Evolutionary conservation across 1,284 basidiomycete genomes (phyloP).

Genomic region (Cutaneotrichosporon cavernicola): DNA sequence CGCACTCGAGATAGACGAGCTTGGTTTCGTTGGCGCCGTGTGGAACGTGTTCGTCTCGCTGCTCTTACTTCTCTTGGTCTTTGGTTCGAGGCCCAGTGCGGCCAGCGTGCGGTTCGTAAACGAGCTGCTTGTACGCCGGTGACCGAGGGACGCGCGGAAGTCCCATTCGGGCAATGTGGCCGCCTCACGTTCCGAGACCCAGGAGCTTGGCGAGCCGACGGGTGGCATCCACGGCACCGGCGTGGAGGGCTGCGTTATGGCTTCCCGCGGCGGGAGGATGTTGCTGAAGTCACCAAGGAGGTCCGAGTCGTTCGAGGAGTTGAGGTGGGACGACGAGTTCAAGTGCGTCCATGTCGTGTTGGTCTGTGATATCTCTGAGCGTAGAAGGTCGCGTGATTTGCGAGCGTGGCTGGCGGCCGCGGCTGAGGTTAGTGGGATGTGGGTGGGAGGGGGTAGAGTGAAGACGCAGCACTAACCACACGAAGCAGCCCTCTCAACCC

Average conservation of each 20-base stretch:
- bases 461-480: neutral
- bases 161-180: conserved; percentile 16
- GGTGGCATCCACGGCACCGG: neutral
- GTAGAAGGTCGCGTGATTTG: conserved; percentile 1
- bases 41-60: neutral
- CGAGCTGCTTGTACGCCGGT: neutral
- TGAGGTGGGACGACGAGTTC: neutral
- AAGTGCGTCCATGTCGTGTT: neutral
- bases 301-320: neutral
- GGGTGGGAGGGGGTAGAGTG: neutral
- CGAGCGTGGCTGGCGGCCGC: neutral
- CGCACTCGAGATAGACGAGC: neutral
- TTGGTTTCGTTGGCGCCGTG: neutral
- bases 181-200: conserved; percentile 10
- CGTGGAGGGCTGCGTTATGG: neutral
- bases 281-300: neutral
- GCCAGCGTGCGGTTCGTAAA: neutral
- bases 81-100: neutral
- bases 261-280: conserved; percentile 2
- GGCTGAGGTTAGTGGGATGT: neutral
- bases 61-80: neutral
- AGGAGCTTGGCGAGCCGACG: conserved; percentile 13
- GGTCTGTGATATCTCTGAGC: neutral
- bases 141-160: conserved; percentile 7
- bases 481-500: neutral